Percentiles rank a stretch among this genome's conserved stretches.
Conservation (phyloP, 1,284 basidiomycete species). For the Sphagnurus paluster region DNA sequence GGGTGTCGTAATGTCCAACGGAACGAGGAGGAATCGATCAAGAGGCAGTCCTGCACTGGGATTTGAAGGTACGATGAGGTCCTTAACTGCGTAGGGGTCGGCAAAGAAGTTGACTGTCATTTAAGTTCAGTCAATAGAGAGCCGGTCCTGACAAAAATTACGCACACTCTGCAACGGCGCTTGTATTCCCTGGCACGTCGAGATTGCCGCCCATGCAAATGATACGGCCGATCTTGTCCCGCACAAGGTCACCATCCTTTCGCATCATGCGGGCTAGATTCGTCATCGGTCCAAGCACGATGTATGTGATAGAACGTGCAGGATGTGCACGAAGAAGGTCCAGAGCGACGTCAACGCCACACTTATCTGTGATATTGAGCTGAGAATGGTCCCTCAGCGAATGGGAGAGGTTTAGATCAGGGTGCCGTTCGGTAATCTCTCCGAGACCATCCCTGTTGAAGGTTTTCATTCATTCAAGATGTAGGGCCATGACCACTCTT, state of each 20-base stretch:
- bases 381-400: conserved; percentile 39
- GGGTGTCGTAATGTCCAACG: conserved; percentile 79
- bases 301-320: conserved; percentile 73
- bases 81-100: conserved; percentile 84
- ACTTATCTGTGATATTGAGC: conserved; percentile 48
- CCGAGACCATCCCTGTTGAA: conserved; percentile 75
- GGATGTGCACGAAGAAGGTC: conserved; percentile 64
- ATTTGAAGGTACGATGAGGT: conserved; percentile 48
- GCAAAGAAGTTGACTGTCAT: conserved; percentile 90
- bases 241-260: conserved; percentile 54
- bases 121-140: conserved; percentile 6
- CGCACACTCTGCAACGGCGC: conserved; percentile 78
- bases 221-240: conserved; percentile 68
- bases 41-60: conserved; percentile 49
- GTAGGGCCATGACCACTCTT: conserved; percentile 11
- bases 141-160: conserved; percentile 11
- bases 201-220: conserved; percentile 96
- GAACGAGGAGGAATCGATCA: conserved; percentile 69
- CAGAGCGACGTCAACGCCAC: conserved; percentile 67
- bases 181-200: conserved; percentile 91
- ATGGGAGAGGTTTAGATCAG: conserved; percentile 58
- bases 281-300: conserved; percentile 88
- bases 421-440: conserved; percentile 70
- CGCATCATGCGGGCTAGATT: conserved; percentile 77
- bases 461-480: conserved; percentile 1